These are phyloP conservation scores for Chrysoporthe austroafricana DNA, from an alignment of 2,329 filamentous ascomycete species.

Conservation along the genomic window DNA sequence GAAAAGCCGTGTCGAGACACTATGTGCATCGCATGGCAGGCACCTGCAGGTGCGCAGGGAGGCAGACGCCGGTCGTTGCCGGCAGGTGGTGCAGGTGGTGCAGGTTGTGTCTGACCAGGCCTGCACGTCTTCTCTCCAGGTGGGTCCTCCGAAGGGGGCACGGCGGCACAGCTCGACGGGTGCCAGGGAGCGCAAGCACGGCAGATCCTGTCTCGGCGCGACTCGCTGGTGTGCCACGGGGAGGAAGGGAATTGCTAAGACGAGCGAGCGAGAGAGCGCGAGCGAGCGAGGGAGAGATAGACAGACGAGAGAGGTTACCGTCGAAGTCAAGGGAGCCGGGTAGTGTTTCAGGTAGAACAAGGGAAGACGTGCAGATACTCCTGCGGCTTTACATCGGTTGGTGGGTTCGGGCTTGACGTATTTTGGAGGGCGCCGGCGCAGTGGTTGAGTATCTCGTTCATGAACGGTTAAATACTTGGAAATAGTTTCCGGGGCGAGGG, in stretches of 20 bases:
- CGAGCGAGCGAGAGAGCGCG: background rate
- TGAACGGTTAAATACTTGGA: background rate
- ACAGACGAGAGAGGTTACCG: background rate
- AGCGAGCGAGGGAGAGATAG: background rate
- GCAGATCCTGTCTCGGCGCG: slow-evolving; percentile 28
- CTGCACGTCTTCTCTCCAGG: too few relatives aligned
- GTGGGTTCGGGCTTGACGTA: background rate
- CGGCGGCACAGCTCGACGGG: background rate
- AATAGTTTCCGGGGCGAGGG: background rate
- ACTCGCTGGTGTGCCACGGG: slow-evolving; percentile 12
- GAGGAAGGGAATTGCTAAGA: background rate
- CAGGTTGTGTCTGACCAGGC: background rate
- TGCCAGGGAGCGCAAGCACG: slow-evolving; percentile 13
- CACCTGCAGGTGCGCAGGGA: slow-evolving; percentile 15
- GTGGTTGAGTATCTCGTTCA: background rate
- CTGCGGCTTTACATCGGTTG: slow-evolving; percentile 3
- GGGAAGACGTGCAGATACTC: slow-evolving; percentile 8
- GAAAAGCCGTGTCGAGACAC: slow-evolving; percentile 1
- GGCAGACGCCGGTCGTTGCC: background rate
- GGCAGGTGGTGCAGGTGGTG: too few relatives aligned
- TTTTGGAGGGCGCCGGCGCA: slow-evolving; percentile 3
- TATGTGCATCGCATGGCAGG: background rate
- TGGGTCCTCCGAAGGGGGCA: background rate
- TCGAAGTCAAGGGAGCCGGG: slow-evolving; percentile 15
- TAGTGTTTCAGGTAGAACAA: slow-evolving; percentile 29